Base-by-base conservation (phyloP, 1,139 yeast genomes). In the Pichia sp. region DNA sequence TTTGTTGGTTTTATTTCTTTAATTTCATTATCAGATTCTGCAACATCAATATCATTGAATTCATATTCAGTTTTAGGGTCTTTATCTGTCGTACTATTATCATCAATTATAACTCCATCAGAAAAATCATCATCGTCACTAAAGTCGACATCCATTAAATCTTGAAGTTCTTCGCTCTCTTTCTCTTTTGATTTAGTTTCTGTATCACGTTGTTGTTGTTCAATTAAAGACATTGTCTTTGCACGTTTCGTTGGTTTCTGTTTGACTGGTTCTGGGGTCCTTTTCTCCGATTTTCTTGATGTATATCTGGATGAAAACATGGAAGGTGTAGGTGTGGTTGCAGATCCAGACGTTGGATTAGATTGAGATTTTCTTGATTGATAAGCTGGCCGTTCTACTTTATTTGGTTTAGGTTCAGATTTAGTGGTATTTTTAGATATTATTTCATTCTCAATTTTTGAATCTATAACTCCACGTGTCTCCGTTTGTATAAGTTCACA, bases 401-500 rank as follows among this genome's bases (percentile, higher is more conserved):
- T 45, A 25, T 46, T 44, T 9, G 27, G n/a, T 14, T 39, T 42
- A 9, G 18, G 19, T 29, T 44, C 44, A 22, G 18, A 14, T 7
- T n/a, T 38, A 10, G 47, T 11, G 28, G n/a, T 25, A 8, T 22
- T 13, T n/a, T 27, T 27, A 8, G 31, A 19, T 19, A 6, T 41
- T n/a, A 8, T 22, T 25, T 39, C 29, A 39, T 14, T 39, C 16
- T 41, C 22, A 2, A 27, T 13, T 11, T 27, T 41, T 16, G 25
- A 14, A 27, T 47, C 48, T 10, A 34, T 16, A 22, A 44, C 41
- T 27, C 53, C 54, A 10, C 58, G 56, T 1, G 60, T 54, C 6
- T 49, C 45, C 2, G 65, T 58, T 27, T 50, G 53, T 22, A 62
- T 55, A 4, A 62, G 45, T 4, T 65, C 67, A 60, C 65, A 62